A percentile compares a stretch with the other conserved stretches of the same genome.
Evolutionary conservation across 208 protist species (phyloP).

Genomic region (Vickermania spadyakhi): DNA sequence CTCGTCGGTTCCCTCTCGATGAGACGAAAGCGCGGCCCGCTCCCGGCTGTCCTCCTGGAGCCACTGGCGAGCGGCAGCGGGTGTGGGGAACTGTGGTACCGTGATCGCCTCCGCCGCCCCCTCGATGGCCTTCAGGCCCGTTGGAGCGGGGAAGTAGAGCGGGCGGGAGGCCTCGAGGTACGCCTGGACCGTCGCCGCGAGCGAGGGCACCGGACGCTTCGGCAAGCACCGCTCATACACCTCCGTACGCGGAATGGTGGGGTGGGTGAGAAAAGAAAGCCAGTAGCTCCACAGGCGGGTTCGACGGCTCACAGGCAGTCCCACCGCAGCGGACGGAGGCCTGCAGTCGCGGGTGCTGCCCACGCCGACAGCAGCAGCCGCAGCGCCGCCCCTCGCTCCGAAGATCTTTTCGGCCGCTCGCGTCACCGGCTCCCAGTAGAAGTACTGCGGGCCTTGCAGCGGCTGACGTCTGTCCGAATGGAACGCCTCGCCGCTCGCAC

Average conservation of each 20-base stretch:
- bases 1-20: background rate
- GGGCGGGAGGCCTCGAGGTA: slow-evolving; percentile 57
- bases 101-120: background rate
- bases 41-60: background rate
- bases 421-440: background rate
- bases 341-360: too few relatives aligned
- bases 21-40: background rate
- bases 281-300: slow-evolving; percentile 55
- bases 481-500: background rate
- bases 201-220: slow-evolving; percentile 54
- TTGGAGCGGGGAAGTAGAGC: slow-evolving; percentile 24
- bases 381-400: background rate
- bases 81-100: background rate
- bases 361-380: background rate
- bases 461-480: too few relatives aligned
- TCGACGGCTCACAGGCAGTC: slow-evolving; percentile 10
- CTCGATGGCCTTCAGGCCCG: slow-evolving; percentile 12
- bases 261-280: slow-evolving; percentile 38
- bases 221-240: slow-evolving; percentile 68
- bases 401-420: background rate
- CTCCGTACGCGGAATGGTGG: slow-evolving; percentile 34
- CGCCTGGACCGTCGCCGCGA: slow-evolving; percentile 47
- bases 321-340: background rate
- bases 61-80: background rate
- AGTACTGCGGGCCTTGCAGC: background rate